Evolutionary conservation across 1,284 basidiomycete genomes (phyloP), one percentile per base, ranked within the genome.

Genomic region (Sanghuangporus sanghuang): DNA sequence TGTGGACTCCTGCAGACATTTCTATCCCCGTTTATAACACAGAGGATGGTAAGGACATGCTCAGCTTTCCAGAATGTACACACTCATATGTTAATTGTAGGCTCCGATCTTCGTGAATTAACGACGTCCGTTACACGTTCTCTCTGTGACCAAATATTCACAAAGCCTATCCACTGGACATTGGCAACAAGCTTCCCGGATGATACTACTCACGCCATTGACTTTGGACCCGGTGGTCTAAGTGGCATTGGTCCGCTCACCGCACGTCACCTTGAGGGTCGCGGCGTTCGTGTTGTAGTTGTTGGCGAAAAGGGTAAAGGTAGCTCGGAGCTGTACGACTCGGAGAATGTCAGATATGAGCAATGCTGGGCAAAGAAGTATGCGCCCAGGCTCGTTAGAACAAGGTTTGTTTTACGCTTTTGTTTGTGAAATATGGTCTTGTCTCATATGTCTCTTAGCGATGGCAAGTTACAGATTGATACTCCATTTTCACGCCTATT

Each of bases 401-500:
- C 95, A 21, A 88, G 88, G 93, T 94, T 72, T 57, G 81, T 63
- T 39, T 8, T 38, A 59, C 18, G 5, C 27, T 32, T 57, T 50
- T 27, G 18, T 56, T 21, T 21, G 23, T 56, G 18, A 21, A 36
- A 46, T 56, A 7, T 14, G 38, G 58, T 62, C 50, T 44, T 48
- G 6, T 16, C 42, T 59, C 21, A 40, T n/a, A 58, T 50, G 59
- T 11, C 44, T 62, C 53, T 7, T 62, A 95, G 92, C 68, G 93
- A 97, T 76, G 96, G 95, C 55, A 89, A 86, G 68, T 79, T 98
- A 62, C 89, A 96, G 73, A 84, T 99, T 71, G 95, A 99, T 76
- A 98, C 96, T 0, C 91, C 95, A 6, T 96, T 97, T 83, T 97
- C 96, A 61, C 92, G 96, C 67, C 85, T 98, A 57, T 79, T 98